phyloP scores from a whole-genome alignment of 73 alveolate species.

The Tetrahymena thermophila region DNA sequence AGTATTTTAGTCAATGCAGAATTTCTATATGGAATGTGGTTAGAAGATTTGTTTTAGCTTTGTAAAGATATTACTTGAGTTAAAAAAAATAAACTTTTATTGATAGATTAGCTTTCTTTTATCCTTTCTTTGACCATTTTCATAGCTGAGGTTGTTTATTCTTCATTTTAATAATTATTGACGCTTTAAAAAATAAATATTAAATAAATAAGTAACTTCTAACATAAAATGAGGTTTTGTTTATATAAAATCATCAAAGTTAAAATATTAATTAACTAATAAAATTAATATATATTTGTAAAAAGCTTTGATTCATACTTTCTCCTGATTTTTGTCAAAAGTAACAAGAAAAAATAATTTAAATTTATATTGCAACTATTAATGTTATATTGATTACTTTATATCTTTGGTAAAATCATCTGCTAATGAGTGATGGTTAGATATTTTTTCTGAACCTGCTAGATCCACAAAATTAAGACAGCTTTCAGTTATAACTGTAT shows the following conservation, averaged over 20 bases:
- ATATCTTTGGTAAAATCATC: slow-evolving; percentile 1
- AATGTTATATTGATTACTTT: not conserved
- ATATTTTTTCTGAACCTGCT: slow-evolving; percentile 40
- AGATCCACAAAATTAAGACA: slow-evolving; percentile 35
- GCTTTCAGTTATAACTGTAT: slow-evolving; percentile 46
- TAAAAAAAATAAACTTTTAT: slow-evolving; percentile 34
- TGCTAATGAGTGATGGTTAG: slow-evolving; percentile 3
- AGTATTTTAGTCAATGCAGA: slow-evolving; percentile 34
- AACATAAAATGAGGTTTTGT: not conserved
- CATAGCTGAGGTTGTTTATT: not conserved
- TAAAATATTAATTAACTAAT: too few relatives aligned
- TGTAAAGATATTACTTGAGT: slow-evolving; percentile 35
- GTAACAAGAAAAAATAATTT: too few relatives aligned
- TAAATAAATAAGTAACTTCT: not conserved
- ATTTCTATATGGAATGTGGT: slow-evolving; percentile 41
- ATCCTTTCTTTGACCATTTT: slow-evolving; percentile 20
- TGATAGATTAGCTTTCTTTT: slow-evolving; percentile 28
- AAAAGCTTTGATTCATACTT: too few relatives aligned
- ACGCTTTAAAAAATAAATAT: not conserved
- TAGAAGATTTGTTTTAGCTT: slow-evolving; percentile 25
- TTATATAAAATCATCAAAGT: too few relatives aligned
- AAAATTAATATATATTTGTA: too few relatives aligned
- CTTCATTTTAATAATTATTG: not conserved
- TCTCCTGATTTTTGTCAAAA: too few relatives aligned
- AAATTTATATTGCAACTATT: not conserved